Conservation (phyloP, 2,329 filamentous ascomycete genomes). For the Stachybotrys echinatus region DNA sequence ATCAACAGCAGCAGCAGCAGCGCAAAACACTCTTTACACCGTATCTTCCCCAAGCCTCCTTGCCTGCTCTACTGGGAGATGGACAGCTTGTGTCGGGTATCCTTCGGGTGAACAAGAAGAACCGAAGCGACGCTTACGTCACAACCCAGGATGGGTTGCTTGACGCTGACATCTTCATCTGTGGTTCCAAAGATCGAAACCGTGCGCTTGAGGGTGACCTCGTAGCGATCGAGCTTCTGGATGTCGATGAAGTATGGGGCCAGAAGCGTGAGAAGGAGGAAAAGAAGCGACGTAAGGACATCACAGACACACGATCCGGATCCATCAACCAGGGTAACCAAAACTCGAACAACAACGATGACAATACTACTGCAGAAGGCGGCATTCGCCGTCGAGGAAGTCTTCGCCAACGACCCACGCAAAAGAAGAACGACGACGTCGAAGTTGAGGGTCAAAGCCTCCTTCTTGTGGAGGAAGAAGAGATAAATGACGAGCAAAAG, state of each 20-base stretch:
- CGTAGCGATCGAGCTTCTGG: conserved; percentile 90
- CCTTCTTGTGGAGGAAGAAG: conserved; percentile 93
- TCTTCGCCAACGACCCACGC: conserved; percentile 90
- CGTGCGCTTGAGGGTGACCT: conserved; percentile 93
- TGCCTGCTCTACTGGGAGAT: conserved; percentile 84
- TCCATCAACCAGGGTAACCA: conserved; percentile 69
- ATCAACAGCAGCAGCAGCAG: conserved; percentile 78
- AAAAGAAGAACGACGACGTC: conserved; percentile 99
- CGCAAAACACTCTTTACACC: conserved; percentile 98
- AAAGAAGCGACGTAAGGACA: conserved; percentile 99
- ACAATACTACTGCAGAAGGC: conserved; percentile 64
- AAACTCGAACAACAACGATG: conserved; percentile 55
- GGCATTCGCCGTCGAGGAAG: conserved; percentile 89
- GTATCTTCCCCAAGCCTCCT: conserved; percentile 88
- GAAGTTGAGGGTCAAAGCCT: conserved; percentile 98
- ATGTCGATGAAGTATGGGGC: conserved; percentile 97
- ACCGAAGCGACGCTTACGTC: conserved; percentile 96
- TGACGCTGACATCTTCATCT: conserved; percentile 98
- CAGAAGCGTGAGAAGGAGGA: conserved; percentile 99
- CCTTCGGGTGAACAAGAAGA: conserved; percentile 98
- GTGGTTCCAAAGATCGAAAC: conserved; percentile 97
- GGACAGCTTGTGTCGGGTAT: conserved; percentile 95
- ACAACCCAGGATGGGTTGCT: conserved; percentile 82
- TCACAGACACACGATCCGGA: conserved; percentile 80
- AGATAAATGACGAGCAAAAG: conserved; percentile 98